phyloP scores from a whole-genome alignment of 1,284 basidiomycete genomes.

The Abortiporus biennis region DNA sequence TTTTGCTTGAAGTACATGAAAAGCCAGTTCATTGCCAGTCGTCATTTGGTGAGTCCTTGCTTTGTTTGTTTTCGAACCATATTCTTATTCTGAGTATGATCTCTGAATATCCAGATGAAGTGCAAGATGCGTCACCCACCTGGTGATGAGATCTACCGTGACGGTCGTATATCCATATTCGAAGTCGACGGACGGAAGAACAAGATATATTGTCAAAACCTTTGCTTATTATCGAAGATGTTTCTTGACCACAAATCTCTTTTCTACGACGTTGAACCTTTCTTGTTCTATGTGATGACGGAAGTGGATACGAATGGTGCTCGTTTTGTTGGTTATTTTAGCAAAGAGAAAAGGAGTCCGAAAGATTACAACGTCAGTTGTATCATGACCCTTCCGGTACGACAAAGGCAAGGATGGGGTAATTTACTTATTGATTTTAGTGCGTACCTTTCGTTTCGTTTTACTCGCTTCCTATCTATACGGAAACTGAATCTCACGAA shows the following conservation, averaged over 20 bases:
- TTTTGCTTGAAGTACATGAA: slow-evolving; percentile 99
- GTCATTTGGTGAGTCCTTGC: slow-evolving; percentile 71
- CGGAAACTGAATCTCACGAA: slow-evolving; percentile 3
- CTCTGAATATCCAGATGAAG: slow-evolving; percentile 61
- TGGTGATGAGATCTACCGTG: slow-evolving; percentile 97
- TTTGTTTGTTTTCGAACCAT: slow-evolving; percentile 5
- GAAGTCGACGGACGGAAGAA: slow-evolving; percentile 98
- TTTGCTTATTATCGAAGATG: slow-evolving; percentile 99
- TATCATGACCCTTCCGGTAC: slow-evolving; percentile 97
- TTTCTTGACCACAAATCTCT: slow-evolving; percentile 99
- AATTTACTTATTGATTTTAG: slow-evolving; percentile 96
- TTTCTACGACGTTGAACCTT: slow-evolving; percentile 99
- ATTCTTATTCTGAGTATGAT: neutral
- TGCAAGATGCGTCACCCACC: slow-evolving; percentile 95
- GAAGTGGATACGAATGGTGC: slow-evolving; percentile 87
- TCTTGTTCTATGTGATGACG: slow-evolving; percentile 97
- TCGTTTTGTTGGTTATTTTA: slow-evolving; percentile 97
- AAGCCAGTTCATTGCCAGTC: slow-evolving; percentile 80
- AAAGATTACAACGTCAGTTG: slow-evolving; percentile 98
- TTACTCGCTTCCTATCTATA: neutral
- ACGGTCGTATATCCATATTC: slow-evolving; percentile 86
- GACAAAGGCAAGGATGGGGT: slow-evolving; percentile 94
- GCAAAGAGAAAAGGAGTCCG: slow-evolving; percentile 96
- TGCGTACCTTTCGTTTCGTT: slow-evolving; percentile 41
- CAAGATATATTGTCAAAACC: slow-evolving; percentile 99